Evolutionary conservation across 2,329 filamentous ascomycete species (phyloP).

Genomic region (Sporothrix mexicana): DNA sequence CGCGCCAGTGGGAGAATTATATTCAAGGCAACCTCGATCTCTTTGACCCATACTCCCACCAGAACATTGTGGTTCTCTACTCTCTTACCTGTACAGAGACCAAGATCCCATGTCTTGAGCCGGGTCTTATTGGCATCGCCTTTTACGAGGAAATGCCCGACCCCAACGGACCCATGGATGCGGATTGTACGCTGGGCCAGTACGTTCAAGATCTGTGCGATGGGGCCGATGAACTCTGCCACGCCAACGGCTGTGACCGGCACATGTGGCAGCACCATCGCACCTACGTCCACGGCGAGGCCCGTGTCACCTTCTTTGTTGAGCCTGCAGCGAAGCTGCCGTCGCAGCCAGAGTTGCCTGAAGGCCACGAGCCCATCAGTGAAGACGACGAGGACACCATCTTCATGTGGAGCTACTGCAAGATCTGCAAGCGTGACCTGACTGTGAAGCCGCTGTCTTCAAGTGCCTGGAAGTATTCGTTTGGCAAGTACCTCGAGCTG

Average conservation of each 20-base stretch:
- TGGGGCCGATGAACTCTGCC: conserved; percentile 76
- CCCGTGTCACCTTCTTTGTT: conserved; percentile 88
- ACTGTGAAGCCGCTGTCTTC: conserved; percentile 90
- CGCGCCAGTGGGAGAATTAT: conserved; percentile 94
- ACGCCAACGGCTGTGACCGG: conserved; percentile 82
- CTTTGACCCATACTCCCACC: conserved; percentile 93
- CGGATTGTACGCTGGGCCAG: conserved; percentile 91
- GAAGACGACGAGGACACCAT: conserved; percentile 64
- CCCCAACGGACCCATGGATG: conserved; percentile 67
- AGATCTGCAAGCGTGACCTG: conserved; percentile 87
- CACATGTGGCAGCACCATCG: conserved; percentile 92
- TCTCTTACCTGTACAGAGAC: conserved; percentile 93
- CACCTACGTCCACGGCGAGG: conserved; percentile 96
- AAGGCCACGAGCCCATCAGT: conserved; percentile 46
- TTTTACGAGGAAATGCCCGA: conserved; percentile 92
- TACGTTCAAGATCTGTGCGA: conserved; percentile 91
- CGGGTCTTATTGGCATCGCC: conserved; percentile 84
- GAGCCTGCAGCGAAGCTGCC: conserved; percentile 64
- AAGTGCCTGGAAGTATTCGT: conserved; percentile 96
- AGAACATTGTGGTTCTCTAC: conserved; percentile 93
- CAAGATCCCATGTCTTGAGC: conserved; percentile 90
- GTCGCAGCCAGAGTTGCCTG: conserved; percentile 47
- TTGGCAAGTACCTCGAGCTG: conserved; percentile 96
- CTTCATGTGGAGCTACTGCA: conserved; percentile 97
- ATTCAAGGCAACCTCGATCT: conserved; percentile 85